These are phyloP conservation scores for Coprinellus aureogranulatus DNA, from an alignment of 768 basidiomycete species.

Conservation along the genomic window DNA sequence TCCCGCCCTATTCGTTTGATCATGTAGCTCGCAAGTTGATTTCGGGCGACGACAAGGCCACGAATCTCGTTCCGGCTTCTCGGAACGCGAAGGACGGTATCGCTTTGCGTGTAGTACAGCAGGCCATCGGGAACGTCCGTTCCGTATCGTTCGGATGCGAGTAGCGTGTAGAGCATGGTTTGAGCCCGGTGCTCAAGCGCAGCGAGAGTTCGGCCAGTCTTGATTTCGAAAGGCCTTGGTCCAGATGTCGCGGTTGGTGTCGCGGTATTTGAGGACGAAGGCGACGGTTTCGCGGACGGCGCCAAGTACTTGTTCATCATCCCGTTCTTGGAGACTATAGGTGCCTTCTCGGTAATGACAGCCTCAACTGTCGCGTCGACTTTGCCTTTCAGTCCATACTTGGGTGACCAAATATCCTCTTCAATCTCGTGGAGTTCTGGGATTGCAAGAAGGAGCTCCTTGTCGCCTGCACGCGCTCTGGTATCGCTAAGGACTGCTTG, in stretches of 20 bases:
- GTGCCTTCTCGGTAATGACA: conserved; percentile 50
- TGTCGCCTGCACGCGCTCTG: conserved; percentile 46
- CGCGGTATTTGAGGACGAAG: not conserved
- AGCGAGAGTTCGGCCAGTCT: conserved; percentile 76
- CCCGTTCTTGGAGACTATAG: conserved; percentile 7
- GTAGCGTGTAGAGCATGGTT: conserved; percentile 93
- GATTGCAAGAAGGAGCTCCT: conserved; percentile 65
- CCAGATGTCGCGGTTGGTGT: conserved; percentile 28
- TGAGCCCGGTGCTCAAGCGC: conserved; percentile 96
- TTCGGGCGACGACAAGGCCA: conserved; percentile 76
- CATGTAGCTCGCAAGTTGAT: conserved; percentile 81
- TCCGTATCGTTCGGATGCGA: conserved; percentile 89
- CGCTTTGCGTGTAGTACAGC: conserved; percentile 91
- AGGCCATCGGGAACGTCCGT: conserved; percentile 77
- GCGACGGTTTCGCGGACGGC: not conserved
- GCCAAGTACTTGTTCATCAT: conserved; percentile 17
- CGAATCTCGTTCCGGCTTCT: conserved; percentile 79
- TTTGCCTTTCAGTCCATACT: conserved; percentile 93
- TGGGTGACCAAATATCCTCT: conserved; percentile 97
- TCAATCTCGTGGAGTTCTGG: conserved; percentile 80
- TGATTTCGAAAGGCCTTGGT: conserved; percentile 88
- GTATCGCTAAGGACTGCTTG: conserved; percentile 68
- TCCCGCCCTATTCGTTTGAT: conserved; percentile 43
- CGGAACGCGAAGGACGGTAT: conserved; percentile 78
- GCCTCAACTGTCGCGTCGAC: conserved; percentile 86